Base-by-base conservation (phyloP, 2,329 filamentous ascomycete genomes). In the Dryadomyces quercus-mongolicae region DNA sequence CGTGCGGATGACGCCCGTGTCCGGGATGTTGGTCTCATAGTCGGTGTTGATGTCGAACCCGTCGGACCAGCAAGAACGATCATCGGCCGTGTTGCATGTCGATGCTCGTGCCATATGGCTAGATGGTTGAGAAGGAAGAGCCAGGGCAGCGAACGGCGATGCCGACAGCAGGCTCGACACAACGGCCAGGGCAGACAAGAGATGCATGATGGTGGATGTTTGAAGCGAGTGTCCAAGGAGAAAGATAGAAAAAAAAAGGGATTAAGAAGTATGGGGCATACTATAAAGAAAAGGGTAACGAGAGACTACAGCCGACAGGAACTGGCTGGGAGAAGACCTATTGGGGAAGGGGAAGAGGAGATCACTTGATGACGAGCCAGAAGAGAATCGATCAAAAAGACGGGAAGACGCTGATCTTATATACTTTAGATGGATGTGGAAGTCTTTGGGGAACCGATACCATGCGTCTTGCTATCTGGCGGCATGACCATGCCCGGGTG, bases 1-100 rank as follows among this genome's bases (percentile, higher is more conserved):
- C 0, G 20, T n/a, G 6, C 56, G 55, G 9, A 51, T 55, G 0
- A 58, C 53, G 13, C 58, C 57, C 6, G 59, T 60, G 20, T 1
- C 16, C 2, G 59, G 59, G 9, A 46, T 52, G 18, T 6, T 53
- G 6, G 12, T 13, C 42, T 60, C 58, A 36, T 61, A 61, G 54
- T 61, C 60, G 1, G 60, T 60, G 53, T 56, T 55, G 51, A 61
- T 57, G 25, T 54, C 22, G 13, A 55, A 61, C 34, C 43, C 45
- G 2, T 1, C 34, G 12, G 31, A 44, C 59, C 59, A 60, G 49
- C 58, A 60, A 7, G 49, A 51, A 9, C 59, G 56, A 53, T 59
- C 55, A 1, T 31, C 16, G 5, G 56, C 16, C 8, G 56, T 53
- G 57, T 59, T 56, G 56, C 59, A 60, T 31, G 12, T 42, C 38